Evolutionary conservation across 2,329 filamentous ascomycete species (phyloP).

Genomic region (Sporothrix pseudoabietina): DNA sequence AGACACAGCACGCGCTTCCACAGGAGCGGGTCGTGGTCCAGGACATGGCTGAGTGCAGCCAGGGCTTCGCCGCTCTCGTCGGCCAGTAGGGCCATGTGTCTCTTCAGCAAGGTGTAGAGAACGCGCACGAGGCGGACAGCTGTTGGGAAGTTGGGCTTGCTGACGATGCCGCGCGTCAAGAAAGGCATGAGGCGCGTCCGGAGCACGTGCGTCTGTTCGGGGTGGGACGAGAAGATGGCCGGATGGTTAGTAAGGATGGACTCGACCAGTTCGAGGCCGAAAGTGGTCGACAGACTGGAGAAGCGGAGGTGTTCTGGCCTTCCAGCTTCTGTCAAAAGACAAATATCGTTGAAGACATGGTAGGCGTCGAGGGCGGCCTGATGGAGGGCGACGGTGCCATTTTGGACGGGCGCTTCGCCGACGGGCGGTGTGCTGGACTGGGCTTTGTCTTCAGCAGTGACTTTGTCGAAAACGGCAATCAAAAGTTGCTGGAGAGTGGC

Average conservation of each 20-base stretch:
- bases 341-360: conserved; percentile 85
- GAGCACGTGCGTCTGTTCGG: conserved; percentile 79
- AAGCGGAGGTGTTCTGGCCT: conserved; percentile 80
- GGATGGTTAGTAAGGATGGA: conserved; percentile 84
- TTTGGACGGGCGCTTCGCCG: conserved; percentile 67
- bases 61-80: conserved; percentile 82
- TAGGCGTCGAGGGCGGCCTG: conserved; percentile 84
- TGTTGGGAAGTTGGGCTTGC: conserved; percentile 76
- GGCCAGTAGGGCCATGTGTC: conserved; percentile 73
- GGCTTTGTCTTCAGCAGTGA: conserved; percentile 70
- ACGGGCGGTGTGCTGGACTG: conserved; percentile 44
- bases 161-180: conserved; percentile 74
- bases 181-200: conserved; percentile 79
- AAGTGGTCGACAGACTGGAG: conserved; percentile 74
- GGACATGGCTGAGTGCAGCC: conserved; percentile 76
- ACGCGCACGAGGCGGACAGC: conserved; percentile 82
- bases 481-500: conserved; percentile 96
- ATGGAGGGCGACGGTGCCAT: conserved; percentile 66
- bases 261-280: conserved; percentile 89
- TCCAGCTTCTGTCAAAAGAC: conserved; percentile 81
- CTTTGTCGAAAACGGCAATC: conserved; percentile 90
- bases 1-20: conserved; percentile 93
- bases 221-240: conserved; percentile 74
- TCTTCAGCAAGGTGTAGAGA: conserved; percentile 75
- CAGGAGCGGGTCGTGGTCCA: conserved; percentile 79